Conservation (phyloP, 176 grass and related monocot species). For the Aegilops bicornis region DNA sequence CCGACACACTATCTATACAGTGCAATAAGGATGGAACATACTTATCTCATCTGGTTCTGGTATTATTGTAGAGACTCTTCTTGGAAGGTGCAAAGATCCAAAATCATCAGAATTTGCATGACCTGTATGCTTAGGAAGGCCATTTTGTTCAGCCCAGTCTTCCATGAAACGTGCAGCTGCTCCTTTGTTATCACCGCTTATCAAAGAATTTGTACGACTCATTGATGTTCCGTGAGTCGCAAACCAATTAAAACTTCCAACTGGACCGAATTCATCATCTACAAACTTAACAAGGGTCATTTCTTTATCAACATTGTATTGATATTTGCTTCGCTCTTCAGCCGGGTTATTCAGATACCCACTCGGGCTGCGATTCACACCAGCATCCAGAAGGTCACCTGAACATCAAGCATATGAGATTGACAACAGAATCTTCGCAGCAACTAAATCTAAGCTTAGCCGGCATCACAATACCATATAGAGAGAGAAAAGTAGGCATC, state of each 20-base stretch:
- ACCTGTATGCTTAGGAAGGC: slow-evolving; percentile 39
- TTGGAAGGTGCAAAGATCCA: slow-evolving; percentile 34
- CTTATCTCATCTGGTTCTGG: slow-evolving; percentile 74
- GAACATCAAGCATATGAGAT: slow-evolving; percentile 33
- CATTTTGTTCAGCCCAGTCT: slow-evolving; percentile 82
- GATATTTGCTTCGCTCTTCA: slow-evolving; percentile 64
- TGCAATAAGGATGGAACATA: slow-evolving; percentile 40
- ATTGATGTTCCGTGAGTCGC: slow-evolving; percentile 97
- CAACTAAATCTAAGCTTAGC: slow-evolving; percentile 16
- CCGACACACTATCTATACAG: slow-evolving; percentile 5
- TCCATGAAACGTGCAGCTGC: slow-evolving; percentile 97
- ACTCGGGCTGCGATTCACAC: slow-evolving; percentile 92
- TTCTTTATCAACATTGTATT: slow-evolving; percentile 82
- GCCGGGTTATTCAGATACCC: slow-evolving; percentile 90
- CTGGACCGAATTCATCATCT: slow-evolving; percentile 64
- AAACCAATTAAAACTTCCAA: slow-evolving; percentile 99
- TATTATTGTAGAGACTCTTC: slow-evolving; percentile 83
- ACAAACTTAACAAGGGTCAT: slow-evolving; percentile 97
- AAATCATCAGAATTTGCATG: slow-evolving; percentile 29
- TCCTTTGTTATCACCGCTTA: slow-evolving; percentile 98
- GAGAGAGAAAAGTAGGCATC: background rate
- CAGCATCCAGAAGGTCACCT: slow-evolving; percentile 83
- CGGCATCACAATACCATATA: background rate
- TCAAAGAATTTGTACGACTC: slow-evolving; percentile 92
- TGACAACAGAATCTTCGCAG: background rate